A percentile compares a stretch with the other conserved stretches of the same genome.
Conservation (phyloP, 2,329 filamentous ascomycete species). For the Clathrospora elynae region DNA sequence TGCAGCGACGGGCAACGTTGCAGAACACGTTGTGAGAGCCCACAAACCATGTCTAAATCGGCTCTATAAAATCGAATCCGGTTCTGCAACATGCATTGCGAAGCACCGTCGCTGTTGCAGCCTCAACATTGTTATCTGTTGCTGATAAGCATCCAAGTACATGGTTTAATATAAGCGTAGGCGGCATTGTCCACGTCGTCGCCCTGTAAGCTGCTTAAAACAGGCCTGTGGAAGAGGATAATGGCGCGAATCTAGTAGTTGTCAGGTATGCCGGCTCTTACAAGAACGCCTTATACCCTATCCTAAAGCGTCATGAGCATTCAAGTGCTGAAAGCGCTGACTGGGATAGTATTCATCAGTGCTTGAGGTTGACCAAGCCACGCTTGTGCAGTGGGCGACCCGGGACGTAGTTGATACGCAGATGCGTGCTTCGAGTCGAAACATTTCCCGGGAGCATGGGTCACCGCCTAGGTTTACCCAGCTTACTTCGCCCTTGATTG, state of each 20-base stretch:
- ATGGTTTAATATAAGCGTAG: no score
- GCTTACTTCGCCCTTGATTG: slow-evolving; percentile 25
- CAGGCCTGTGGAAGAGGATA: no score
- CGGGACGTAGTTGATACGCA: slow-evolving; percentile 9
- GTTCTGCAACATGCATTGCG: slow-evolving; percentile 15
- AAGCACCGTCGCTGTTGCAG: slow-evolving; percentile 23
- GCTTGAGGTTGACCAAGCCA: slow-evolving; percentile 2
- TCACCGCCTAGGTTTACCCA: slow-evolving; percentile 22
- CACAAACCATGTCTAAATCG: slow-evolving; percentile 3
- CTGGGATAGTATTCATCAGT: not conserved
- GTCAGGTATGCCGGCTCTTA: no score
- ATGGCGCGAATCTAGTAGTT: no score
- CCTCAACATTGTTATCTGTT: slow-evolving; percentile 18
- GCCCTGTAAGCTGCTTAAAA: no score
- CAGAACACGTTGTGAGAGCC: slow-evolving; percentile 7
- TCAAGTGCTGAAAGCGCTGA: slow-evolving; percentile 1
- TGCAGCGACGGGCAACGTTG: slow-evolving; percentile 11
- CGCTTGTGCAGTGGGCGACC: slow-evolving; percentile 8
- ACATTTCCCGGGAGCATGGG: slow-evolving; percentile 24
- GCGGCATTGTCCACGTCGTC: no score
- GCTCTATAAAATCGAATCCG: slow-evolving; percentile 8
- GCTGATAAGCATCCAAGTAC: no score
- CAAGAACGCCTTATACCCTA: no score
- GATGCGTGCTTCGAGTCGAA: slow-evolving; percentile 3
- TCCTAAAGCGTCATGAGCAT: no score